Conservation (phyloP, 352 stramenopile species). For the Phytophthora lateralis region DNA sequence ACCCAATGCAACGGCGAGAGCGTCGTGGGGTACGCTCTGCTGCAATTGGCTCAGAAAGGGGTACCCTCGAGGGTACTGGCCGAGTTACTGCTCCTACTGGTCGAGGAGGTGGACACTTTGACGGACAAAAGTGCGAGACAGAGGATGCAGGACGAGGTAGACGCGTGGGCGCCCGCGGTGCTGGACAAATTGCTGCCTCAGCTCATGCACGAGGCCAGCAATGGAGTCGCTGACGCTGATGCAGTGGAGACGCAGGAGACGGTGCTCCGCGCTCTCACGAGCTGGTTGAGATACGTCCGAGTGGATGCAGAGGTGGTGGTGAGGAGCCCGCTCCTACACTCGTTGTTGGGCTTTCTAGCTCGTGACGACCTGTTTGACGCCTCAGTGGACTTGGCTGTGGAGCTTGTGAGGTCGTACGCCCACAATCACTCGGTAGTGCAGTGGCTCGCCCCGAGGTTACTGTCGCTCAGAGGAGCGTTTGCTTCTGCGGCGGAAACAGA, state of each 20-base stretch:
- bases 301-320: slow-evolving; percentile 51
- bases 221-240: slow-evolving; percentile 21
- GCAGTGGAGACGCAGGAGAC: slow-evolving; percentile 52
- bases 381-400: slow-evolving; percentile 80
- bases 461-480: slow-evolving; percentile 69
- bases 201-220: slow-evolving; percentile 68
- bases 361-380: slow-evolving; percentile 87
- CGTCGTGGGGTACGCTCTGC: slow-evolving; percentile 65
- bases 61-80: slow-evolving; percentile 48
- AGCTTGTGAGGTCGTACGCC: slow-evolving; percentile 73
- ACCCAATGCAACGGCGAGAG: slow-evolving; percentile 31
- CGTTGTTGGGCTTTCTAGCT: slow-evolving; percentile 61
- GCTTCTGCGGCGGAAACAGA: slow-evolving; percentile 52
- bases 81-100: slow-evolving; percentile 69
- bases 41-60: slow-evolving; percentile 44
- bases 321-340: slow-evolving; percentile 73
- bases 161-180: slow-evolving; percentile 59
- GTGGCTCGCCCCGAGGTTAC: slow-evolving; percentile 79
- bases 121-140: slow-evolving; percentile 51
- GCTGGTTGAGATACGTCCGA: slow-evolving; percentile 67
- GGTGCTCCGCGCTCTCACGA: slow-evolving; percentile 61
- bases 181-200: slow-evolving; percentile 74
- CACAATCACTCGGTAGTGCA: slow-evolving; percentile 63
- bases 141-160: slow-evolving; percentile 64
- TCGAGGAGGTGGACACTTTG: slow-evolving; percentile 66